Base-by-base conservation (phyloP, 2,329 filamentous ascomycete species). In the Sporothrix brasiliensis region DNA sequence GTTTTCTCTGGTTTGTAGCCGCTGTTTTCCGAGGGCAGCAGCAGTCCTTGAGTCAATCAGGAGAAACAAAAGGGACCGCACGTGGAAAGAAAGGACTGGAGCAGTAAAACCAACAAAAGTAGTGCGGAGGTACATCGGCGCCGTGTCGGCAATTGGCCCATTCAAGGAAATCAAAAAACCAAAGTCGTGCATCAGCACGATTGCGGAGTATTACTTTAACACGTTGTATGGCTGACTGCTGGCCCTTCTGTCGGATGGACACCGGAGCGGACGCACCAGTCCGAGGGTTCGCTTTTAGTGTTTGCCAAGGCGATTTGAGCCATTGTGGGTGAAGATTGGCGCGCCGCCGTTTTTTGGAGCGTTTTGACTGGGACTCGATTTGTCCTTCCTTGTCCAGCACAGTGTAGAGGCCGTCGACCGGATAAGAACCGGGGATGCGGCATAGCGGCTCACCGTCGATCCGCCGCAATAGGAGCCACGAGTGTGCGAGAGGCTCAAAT, bases 341-440 rank as follows among this genome's bases (percentile, higher is more conserved):
- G 7, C 39, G 4, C 6, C 7, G n/a, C 27, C 9, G 21, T 34
- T 68, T 63, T 44, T 16, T 34, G 34, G 34, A 5, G 34, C 1
- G 0, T 34, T 34, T 34, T 7, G 6, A 34, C 34, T 34, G 9
- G 6, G 5, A 9, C 34, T 34, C 34, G 34, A 34, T 39, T 9
- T 50, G 19, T 21, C 47, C 39, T 63, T 11, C 58, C 58, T 16
- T n/a, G 27, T 30, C 52, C 52, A 63, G 39, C 58, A 16, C 39
- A 63, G 58, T 14, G 63, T 65, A 52, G 52, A 24, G 69, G 69
- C 69, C 61, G 61, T 41, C 52, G 16, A 70, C 69, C 69, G 65
- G 70, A 70, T 50, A 54, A 54, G 44, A 72, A 49, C 63, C 68
- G 67, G 67, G 69, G 24, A 67, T 70, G 56, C 56, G 56, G 68